These are phyloP conservation scores for Cercospora sojina DNA, from an alignment of 2,329 filamentous ascomycete species.

Conservation along the genomic window DNA sequence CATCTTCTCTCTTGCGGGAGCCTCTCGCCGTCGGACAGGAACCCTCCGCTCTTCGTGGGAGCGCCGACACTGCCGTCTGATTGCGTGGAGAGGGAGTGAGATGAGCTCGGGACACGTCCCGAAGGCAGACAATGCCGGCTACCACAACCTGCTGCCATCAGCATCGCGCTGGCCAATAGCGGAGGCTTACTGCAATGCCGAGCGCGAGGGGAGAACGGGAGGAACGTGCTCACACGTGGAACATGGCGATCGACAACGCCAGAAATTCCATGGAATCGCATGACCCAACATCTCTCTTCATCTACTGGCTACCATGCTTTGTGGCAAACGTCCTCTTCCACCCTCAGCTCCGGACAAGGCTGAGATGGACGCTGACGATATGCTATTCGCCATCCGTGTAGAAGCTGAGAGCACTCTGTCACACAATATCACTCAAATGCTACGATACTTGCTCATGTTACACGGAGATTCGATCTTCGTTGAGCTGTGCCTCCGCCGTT, in stretches of 20 bases:
- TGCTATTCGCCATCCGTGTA: not conserved
- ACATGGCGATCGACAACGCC: not conserved
- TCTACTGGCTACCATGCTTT: not conserved
- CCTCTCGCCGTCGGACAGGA: not conserved
- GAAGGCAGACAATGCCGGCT: not conserved
- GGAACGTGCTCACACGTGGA: conserved; percentile 14
- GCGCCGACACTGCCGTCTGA: not conserved
- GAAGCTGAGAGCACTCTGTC: not conserved
- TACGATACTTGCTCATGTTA: not conserved
- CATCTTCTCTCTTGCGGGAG: not conserved
- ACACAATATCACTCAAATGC: not conserved
- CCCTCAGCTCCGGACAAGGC: not conserved
- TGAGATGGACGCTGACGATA: not conserved
- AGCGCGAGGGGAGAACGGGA: conserved; percentile 2
- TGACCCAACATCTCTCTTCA: not conserved
- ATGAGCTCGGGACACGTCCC: not conserved
- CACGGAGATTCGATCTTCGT: not conserved
- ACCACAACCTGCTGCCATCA: not conserved
- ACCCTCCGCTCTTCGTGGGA: not conserved
- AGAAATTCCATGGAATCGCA: not conserved
- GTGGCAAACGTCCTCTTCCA: not conserved
- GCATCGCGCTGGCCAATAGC: not conserved
- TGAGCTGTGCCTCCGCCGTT: not conserved
- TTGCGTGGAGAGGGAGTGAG: not conserved
- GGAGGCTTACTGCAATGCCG: not conserved